Evolutionary conservation across 148 eudicot genomes (phyloP), one percentile per base, ranked within the genome.

Genomic region (Diospyros lotus): DNA sequence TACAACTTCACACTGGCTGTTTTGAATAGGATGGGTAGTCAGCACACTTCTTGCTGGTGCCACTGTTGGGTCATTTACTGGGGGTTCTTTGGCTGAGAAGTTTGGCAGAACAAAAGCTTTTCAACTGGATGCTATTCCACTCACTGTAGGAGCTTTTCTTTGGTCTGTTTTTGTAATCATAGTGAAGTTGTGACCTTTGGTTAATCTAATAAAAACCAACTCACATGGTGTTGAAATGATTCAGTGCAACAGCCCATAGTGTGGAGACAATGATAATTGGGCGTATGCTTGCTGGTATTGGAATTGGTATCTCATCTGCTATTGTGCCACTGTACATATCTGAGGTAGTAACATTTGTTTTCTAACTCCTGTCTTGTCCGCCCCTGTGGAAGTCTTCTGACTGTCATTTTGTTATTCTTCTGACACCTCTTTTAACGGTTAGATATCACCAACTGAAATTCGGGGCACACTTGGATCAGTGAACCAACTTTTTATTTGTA

Each of bases 21-120:
- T 71, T 80, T 43, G 18, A 74, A 58, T 76, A 94, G 98, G 98
- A 76, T 95, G 98, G 98, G 87, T 95, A 75, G 98, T 95, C 43
- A 92, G 98, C 78, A 76, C 94, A 75, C 90, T 92, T 78, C 98
- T 95, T 81, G 98, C 98, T 75, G 98, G 98, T 79, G 98, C 98
- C 75, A 92, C 97, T 74, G 85, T 90, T 72, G 98, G 98, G 71
- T 95, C 98, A 66, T 95, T 95, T 83, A 92, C 97, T 77, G 98
- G 98, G 41, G 98, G 98, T 61, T 71, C 92, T 50, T 84, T 95
- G 87, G 98, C 98, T 71, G 98, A 95, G 82, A 82, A 87, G 86
- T 90, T 92, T 74, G 98, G 98, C 58, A 85, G 98, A 80, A 95
- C 94, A 53, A 89, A 83, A 80, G 90, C 98, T 58, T 92, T 92